Evolutionary conservation across 208 protist species (phyloP).

Genomic region (Leishmania major): DNA sequence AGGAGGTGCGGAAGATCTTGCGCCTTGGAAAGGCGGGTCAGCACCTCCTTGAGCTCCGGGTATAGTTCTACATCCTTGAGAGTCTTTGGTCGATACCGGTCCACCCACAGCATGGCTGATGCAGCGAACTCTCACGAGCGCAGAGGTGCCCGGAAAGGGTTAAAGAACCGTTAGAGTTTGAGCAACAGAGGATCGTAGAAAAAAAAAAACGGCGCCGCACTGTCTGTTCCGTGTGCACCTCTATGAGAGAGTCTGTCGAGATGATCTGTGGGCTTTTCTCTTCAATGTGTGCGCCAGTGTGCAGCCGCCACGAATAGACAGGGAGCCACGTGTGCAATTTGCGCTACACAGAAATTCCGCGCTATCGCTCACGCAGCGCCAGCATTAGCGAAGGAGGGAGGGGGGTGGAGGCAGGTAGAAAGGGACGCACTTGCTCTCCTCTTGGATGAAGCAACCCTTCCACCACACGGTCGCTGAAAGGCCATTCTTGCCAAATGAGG

Average conservation of each 20-base stretch:
- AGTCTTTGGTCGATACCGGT: slow-evolving; percentile 98
- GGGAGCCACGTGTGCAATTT: not conserved
- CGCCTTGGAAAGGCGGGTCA: slow-evolving; percentile 86
- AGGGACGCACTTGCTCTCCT: not conserved
- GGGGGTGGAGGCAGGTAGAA: not conserved
- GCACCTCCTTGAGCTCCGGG: slow-evolving; percentile 82
- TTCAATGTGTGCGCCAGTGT: not conserved
- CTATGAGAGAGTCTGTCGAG: not conserved
- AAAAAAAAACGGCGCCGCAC: not conserved
- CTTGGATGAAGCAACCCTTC: too few relatives aligned
- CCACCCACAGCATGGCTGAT: slow-evolving; percentile 97
- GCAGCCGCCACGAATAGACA: not conserved
- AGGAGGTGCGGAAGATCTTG: slow-evolving; percentile 97
- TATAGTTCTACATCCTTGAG: slow-evolving; percentile 96
- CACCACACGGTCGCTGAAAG: too few relatives aligned
- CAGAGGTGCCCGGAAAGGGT: not conserved
- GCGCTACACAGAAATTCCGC: not conserved
- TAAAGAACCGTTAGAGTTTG: too few relatives aligned
- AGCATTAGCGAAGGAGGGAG: not conserved
- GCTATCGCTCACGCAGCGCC: not conserved
- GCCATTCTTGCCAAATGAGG: too few relatives aligned
- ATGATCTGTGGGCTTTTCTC: not conserved
- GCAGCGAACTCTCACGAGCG: not conserved
- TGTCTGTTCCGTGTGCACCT: not conserved
- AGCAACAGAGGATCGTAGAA: not conserved